These are phyloP conservation scores for Solanum aculeatissimum DNA, from an alignment of 305 asterid species.

Conservation along the genomic window DNA sequence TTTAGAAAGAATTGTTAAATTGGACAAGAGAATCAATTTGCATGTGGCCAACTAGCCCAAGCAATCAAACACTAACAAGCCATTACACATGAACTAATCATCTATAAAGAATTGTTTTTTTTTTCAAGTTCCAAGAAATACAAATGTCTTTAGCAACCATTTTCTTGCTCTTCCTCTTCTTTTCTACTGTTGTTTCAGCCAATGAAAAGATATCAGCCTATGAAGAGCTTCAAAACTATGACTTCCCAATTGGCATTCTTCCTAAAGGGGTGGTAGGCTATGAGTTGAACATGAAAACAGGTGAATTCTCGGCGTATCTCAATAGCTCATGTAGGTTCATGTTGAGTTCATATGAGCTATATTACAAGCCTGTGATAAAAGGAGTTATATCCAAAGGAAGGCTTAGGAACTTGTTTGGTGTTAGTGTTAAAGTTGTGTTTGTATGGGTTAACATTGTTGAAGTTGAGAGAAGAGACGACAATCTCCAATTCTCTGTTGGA, in stretches of 20 bases:
- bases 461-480: constrained; percentile 14
- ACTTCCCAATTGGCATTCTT: constrained; percentile 61
- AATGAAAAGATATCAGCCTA: constrained; percentile 29
- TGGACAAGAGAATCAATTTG: neutral
- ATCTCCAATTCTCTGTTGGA: constrained; percentile 49
- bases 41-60: neutral
- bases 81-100: neutral
- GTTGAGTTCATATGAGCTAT: constrained; percentile 22
- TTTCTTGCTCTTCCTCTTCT: neutral
- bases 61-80: neutral
- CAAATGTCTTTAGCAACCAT: neutral
- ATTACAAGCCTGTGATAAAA: constrained; percentile 24
- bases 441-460: constrained; percentile 43
- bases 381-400: constrained; percentile 26
- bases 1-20: neutral
- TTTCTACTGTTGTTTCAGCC: neutral
- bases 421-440: constrained; percentile 36
- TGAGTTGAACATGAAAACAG: constrained; percentile 43
- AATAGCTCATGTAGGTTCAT: constrained; percentile 45
- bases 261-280: constrained; percentile 50
- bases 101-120: neutral
- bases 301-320: constrained; percentile 42
- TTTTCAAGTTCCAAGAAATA: neutral
- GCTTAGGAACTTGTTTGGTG: constrained; percentile 27
- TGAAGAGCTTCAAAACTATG: constrained; percentile 32